Evolutionary conservation across 2,329 filamentous ascomycete genomes (phyloP).

Genomic region (Aspergillus novoparasiticus): DNA sequence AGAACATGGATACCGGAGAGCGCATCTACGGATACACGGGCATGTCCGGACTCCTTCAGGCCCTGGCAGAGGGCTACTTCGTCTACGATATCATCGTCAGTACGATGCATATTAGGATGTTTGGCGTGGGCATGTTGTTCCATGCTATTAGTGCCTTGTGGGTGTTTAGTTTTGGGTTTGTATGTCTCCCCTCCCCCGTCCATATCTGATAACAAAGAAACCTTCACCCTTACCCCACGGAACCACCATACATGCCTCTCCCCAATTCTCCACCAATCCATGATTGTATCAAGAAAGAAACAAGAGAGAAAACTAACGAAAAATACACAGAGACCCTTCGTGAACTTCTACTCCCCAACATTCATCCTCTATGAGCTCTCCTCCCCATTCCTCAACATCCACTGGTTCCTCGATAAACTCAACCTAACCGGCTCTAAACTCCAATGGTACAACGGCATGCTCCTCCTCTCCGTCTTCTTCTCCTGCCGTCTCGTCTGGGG

Average conservation of each 20-base stretch:
- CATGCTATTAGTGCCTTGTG: constrained; percentile 63
- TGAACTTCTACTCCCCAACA: constrained; percentile 65
- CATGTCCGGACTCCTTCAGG: constrained; percentile 59
- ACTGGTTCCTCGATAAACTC: constrained; percentile 72
- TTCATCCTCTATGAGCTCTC: constrained; percentile 71
- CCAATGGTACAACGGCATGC: constrained; percentile 66
- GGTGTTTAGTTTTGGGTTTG: constrained; percentile 66
- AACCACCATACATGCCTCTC: no score
- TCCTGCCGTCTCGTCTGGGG: constrained; percentile 65
- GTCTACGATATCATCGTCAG: constrained; percentile 65
- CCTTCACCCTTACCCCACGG: not conserved
- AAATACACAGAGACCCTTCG: constrained; percentile 56
- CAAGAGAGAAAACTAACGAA: not conserved
- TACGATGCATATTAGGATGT: constrained; percentile 56
- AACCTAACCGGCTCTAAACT: constrained; percentile 63
- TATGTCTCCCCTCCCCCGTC: constrained; percentile 45
- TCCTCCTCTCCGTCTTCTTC: constrained; percentile 62
- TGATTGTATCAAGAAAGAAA: not conserved
- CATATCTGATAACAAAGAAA: not conserved
- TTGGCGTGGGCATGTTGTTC: constrained; percentile 63
- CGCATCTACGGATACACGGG: constrained; percentile 65
- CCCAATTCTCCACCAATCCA: no score
- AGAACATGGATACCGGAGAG: constrained; percentile 54
- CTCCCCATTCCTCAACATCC: constrained; percentile 67
- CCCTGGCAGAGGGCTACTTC: constrained; percentile 65